phyloP scores from a whole-genome alignment of 345 rosid species.

The Alliaria petiolata region DNA sequence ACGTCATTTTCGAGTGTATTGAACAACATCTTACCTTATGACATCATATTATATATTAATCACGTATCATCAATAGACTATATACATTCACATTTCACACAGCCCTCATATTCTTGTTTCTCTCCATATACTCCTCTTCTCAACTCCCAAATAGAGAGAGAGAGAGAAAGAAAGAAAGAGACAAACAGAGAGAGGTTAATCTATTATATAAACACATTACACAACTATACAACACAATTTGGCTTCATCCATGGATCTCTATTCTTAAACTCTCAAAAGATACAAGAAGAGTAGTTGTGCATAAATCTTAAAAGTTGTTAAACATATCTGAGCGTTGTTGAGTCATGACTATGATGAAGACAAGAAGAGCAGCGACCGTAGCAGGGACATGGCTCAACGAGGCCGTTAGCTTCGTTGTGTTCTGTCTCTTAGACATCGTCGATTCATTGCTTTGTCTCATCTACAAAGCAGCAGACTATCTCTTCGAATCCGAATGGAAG shows the following conservation, averaged over 20 bases:
- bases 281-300: conserved; percentile 1
- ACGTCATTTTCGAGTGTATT: conserved; percentile 5
- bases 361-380: conserved; percentile 30
- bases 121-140: background rate
- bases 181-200: background rate
- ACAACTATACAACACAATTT: background rate
- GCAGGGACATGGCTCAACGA: conserved; percentile 45
- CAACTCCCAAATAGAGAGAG: conserved; percentile 12
- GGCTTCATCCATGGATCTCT: background rate
- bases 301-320: background rate
- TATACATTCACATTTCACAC: conserved; percentile 9
- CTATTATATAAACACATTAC: background rate
- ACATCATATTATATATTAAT: conserved; percentile 19
- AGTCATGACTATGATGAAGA: conserved; percentile 30
- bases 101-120: background rate
- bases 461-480: conserved; percentile 74
- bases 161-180: background rate
- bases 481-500: conserved; percentile 83
- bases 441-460: conserved; percentile 58
- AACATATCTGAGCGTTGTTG: background rate
- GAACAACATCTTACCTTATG: conserved; percentile 6
- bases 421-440: conserved; percentile 70
- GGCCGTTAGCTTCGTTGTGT: conserved; percentile 70
- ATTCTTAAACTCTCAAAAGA: background rate
- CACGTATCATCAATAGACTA: background rate